These are phyloP conservation scores for Trichoderma oligosporum DNA, from an alignment of 2,329 filamentous ascomycete genomes.

Conservation along the genomic window DNA sequence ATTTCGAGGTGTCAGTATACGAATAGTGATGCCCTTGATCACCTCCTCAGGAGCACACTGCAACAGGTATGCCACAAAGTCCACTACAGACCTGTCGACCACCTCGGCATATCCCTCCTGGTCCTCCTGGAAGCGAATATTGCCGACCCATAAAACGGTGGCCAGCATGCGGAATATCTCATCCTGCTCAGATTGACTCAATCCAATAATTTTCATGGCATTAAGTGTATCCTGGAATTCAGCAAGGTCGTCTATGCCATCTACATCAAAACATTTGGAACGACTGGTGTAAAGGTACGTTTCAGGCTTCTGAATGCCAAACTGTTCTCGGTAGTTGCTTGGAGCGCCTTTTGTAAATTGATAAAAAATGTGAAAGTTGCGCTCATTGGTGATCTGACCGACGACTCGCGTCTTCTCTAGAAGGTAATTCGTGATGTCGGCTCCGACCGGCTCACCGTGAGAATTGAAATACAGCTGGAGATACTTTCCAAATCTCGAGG, in stretches of 20 bases:
- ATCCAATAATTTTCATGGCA: conserved; percentile 91
- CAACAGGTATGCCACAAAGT: conserved; percentile 90
- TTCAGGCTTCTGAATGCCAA: conserved; percentile 85
- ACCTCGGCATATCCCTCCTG: conserved; percentile 85
- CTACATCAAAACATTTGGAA: conserved; percentile 92
- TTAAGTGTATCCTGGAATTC: conserved; percentile 89
- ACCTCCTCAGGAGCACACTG: conserved; percentile 80
- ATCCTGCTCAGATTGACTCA: conserved; percentile 85
- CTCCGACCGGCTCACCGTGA: conserved; percentile 87
- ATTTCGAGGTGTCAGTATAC: conserved; percentile 69
- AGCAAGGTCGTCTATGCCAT: conserved; percentile 84
- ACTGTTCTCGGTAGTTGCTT: conserved; percentile 79
- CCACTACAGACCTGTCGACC: conserved; percentile 82
- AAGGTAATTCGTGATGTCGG: conserved; percentile 97
- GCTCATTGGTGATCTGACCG: conserved; percentile 89
- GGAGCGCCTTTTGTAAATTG: conserved; percentile 95
- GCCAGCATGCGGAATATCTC: conserved; percentile 95
- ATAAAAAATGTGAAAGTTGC: conserved; percentile 99
- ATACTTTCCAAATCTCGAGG: conserved; percentile 96
- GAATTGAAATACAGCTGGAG: conserved; percentile 94
- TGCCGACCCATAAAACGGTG: conserved; percentile 89
- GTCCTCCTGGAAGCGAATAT: conserved; percentile 86
- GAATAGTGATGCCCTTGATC: conserved; percentile 82
- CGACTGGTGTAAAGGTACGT: conserved; percentile 91
- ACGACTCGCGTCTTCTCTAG: conserved; percentile 94